Conservation (phyloP, 441 rosid genomes). For the Arabidopsis lyrata region DNA sequence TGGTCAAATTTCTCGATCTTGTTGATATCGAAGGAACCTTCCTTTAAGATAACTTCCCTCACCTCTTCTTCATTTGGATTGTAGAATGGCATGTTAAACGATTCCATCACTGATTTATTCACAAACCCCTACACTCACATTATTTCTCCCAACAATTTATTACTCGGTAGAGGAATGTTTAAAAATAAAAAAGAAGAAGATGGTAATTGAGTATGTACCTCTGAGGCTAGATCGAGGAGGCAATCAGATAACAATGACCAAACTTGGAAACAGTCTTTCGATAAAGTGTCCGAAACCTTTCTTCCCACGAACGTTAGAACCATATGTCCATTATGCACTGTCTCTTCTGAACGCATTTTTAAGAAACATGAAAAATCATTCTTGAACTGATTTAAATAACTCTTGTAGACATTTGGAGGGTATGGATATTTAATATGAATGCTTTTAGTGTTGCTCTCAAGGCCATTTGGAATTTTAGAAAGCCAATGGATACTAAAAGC, state of each 20-base stretch:
- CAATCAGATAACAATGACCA: conserved; percentile 28
- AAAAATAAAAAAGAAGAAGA: neutral
- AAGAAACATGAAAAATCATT: conserved; percentile 47
- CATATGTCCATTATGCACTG: conserved; percentile 39
- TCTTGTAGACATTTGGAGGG: conserved; percentile 40
- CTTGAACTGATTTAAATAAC: conserved; percentile 45
- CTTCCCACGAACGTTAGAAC: conserved; percentile 34
- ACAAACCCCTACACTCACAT: conserved; percentile 4
- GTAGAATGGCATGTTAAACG: conserved; percentile 35
- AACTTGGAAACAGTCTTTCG: conserved; percentile 20
- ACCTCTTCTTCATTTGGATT: conserved; percentile 31
- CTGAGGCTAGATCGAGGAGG: conserved; percentile 9
- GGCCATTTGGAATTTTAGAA: conserved; percentile 39
- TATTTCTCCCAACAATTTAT: neutral
- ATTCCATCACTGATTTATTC: neutral
- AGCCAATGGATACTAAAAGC: conserved; percentile 54
- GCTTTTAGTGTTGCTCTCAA: conserved; percentile 38
- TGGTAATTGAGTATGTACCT: neutral
- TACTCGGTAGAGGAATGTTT: neutral
- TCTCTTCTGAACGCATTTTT: conserved; percentile 43
- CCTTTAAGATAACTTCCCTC: conserved; percentile 9
- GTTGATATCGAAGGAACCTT: conserved; percentile 30
- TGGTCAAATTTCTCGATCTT: conserved; percentile 6
- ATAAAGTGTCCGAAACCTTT: neutral
- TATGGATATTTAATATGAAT: conserved; percentile 42